Evolutionary conservation across 768 basidiomycete species (phyloP).

Genomic region (Termitomyces sp.): DNA sequence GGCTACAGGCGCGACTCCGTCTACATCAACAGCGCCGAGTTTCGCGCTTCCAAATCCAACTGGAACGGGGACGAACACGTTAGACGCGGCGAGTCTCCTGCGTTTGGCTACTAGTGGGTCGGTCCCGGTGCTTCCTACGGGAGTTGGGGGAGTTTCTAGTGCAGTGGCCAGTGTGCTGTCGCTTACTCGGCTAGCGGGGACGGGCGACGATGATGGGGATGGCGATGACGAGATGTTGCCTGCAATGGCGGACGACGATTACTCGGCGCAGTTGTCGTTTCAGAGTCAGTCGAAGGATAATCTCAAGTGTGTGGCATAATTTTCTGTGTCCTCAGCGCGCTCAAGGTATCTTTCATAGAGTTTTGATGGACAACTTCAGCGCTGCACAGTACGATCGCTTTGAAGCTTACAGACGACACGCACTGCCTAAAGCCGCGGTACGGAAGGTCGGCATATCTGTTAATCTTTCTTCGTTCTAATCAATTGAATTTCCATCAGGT

Average conservation of each 20-base stretch:
- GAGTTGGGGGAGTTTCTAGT: slow-evolving; percentile 12
- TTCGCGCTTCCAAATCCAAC: slow-evolving; percentile 6
- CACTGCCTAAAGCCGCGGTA: slow-evolving; percentile 77
- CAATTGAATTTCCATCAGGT: slow-evolving; percentile 39
- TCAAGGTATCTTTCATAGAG: slow-evolving; percentile 34
- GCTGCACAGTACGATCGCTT: slow-evolving; percentile 83
- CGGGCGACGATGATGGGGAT: slow-evolving; percentile 54
- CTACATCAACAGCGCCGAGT: neutral
- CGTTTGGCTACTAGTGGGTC: slow-evolving; percentile 13
- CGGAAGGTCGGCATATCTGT: slow-evolving; percentile 48
- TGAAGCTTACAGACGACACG: slow-evolving; percentile 81
- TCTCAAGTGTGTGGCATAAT: slow-evolving; percentile 47
- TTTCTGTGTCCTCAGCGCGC: neutral
- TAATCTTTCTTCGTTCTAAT: neutral
- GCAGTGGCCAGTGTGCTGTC: slow-evolving; percentile 4
- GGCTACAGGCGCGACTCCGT: neutral
- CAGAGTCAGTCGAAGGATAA: slow-evolving; percentile 88
- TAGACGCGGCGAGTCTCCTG: slow-evolving; percentile 17
- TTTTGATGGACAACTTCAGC: slow-evolving; percentile 85
- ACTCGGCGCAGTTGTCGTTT: slow-evolving; percentile 77
- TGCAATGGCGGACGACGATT: slow-evolving; percentile 87
- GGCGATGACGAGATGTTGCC: slow-evolving; percentile 76
- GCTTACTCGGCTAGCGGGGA: slow-evolving; percentile 10
- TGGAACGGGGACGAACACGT: slow-evolving; percentile 4
- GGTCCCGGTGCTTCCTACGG: slow-evolving; percentile 11